Evolutionary conservation across 2,329 filamentous ascomycete species (phyloP).

Genomic region (Mycocentrospora acerina): DNA sequence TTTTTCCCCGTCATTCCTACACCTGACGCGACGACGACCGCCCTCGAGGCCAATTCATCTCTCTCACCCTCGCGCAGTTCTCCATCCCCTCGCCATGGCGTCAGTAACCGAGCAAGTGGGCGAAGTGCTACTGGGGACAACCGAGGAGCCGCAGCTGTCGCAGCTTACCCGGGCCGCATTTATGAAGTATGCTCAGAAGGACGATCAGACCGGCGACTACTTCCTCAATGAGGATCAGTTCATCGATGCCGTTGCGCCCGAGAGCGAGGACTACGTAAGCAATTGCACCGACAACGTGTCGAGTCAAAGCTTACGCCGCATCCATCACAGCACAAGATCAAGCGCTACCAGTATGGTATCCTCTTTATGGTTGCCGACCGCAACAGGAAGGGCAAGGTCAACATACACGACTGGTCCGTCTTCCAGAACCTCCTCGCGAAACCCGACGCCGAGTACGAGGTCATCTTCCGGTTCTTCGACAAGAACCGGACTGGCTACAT

Average conservation of each 20-base stretch:
- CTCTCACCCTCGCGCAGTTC: constrained; percentile 11
- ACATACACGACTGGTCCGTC: constrained; percentile 81
- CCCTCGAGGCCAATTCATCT: constrained; percentile 30
- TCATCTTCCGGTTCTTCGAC: constrained; percentile 96
- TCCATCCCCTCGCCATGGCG: constrained; percentile 30
- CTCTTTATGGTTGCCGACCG: constrained; percentile 91
- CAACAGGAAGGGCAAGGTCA: constrained; percentile 70
- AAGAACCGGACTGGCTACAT: constrained; percentile 79
- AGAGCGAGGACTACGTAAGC: constrained; percentile 86
- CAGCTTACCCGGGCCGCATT: constrained; percentile 76
- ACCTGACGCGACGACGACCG: constrained; percentile 8
- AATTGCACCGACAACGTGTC: constrained; percentile 19
- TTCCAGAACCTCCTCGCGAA: constrained; percentile 94
- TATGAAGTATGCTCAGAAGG: constrained; percentile 71
- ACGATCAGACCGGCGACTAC: constrained; percentile 72
- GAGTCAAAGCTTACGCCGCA: constrained; percentile 31
- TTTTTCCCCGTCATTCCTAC: constrained; percentile 13
- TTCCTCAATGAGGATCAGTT: constrained; percentile 87
- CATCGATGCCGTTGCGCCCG: constrained; percentile 83
- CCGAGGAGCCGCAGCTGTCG: constrained; percentile 64
- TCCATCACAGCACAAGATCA: constrained; percentile 83
- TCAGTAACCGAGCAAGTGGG: constrained; percentile 70
- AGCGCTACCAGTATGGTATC: constrained; percentile 90
- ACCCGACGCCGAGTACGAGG: constrained; percentile 97
- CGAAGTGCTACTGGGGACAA: constrained; percentile 65